Conservation (phyloP, 1,284 basidiomycete genomes). For the Trichosporon sp. region DNA sequence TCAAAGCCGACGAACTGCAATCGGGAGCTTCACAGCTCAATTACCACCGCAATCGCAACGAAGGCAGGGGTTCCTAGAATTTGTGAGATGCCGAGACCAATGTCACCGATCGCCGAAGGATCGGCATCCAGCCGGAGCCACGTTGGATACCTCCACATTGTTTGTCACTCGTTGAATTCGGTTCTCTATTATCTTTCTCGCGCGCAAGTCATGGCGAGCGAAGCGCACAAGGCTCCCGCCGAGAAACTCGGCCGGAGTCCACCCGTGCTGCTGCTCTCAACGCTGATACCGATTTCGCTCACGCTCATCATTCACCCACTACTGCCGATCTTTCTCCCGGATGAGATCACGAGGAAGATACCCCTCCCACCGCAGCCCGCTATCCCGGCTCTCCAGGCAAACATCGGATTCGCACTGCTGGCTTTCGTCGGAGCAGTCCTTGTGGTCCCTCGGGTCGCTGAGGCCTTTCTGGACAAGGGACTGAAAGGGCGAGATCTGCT, state of each 20-base stretch:
- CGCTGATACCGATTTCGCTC: conserved; percentile 36
- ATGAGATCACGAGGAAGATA: conserved; percentile 18
- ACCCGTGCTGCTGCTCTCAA: conserved; percentile 31
- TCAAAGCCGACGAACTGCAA: no score
- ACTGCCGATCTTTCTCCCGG: conserved; percentile 31
- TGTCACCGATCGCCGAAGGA: neutral
- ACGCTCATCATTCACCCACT: conserved; percentile 38
- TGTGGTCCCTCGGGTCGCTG: conserved; percentile 67
- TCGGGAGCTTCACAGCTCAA: no score
- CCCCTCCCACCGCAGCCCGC: conserved; percentile 32
- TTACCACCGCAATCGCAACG: no score
- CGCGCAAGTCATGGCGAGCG: neutral
- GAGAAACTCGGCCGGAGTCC: conserved; percentile 24
- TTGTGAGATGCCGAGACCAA: no score
- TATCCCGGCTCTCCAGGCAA: conserved; percentile 53
- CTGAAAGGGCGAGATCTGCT: conserved; percentile 74
- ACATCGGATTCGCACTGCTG: conserved; percentile 71
- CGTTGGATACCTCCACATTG: neutral
- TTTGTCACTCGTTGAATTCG: neutral
- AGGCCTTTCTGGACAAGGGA: conserved; percentile 66
- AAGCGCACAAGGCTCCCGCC: neutral
- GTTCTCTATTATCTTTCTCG: neutral
- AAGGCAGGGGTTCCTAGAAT: no score
- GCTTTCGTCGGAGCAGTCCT: conserved; percentile 68
- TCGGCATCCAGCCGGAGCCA: neutral